phyloP scores from a whole-genome alignment of 2,329 filamentous ascomycete genomes.

The Claviceps arundinis region DNA sequence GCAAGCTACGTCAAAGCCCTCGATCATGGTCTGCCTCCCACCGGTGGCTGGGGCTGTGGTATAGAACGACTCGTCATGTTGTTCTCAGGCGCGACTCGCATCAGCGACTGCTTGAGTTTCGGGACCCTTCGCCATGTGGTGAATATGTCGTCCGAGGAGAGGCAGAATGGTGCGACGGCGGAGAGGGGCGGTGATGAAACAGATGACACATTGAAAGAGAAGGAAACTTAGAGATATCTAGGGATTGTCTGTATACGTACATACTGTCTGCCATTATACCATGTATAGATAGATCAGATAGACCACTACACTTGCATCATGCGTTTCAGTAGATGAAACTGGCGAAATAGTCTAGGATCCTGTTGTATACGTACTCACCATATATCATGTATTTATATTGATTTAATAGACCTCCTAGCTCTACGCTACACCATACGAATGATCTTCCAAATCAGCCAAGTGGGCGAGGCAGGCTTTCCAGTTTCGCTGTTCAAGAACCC shows the following conservation, averaged over 20 bases:
- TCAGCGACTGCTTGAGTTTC: constrained; percentile 79
- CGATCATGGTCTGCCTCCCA: constrained; percentile 85
- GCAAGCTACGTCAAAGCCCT: constrained; percentile 75
- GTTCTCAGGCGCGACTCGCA: constrained; percentile 63
- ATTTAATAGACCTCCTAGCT: too few relatives aligned
- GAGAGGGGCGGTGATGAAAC: not conserved
- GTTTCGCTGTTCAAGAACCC: too few relatives aligned
- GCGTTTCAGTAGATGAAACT: too few relatives aligned
- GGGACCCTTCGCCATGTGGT: constrained; percentile 65
- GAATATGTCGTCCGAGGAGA: constrained; percentile 28
- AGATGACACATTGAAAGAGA: not conserved
- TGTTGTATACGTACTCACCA: too few relatives aligned
- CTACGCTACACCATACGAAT: too few relatives aligned
- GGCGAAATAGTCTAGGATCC: too few relatives aligned
- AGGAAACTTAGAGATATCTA: not conserved
- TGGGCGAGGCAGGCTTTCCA: too few relatives aligned
- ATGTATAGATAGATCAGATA: not conserved
- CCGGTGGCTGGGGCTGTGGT: constrained; percentile 92
- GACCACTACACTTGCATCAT: too few relatives aligned
- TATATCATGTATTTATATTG: too few relatives aligned
- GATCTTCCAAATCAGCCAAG: too few relatives aligned
- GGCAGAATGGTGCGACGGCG: constrained; percentile 12
- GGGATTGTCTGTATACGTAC: not conserved
- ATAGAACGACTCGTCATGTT: constrained; percentile 88
- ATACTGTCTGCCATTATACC: not conserved